Base-by-base conservation (phyloP, 2,329 filamentous ascomycete genomes). In the Drechslerella dactyloides region DNA sequence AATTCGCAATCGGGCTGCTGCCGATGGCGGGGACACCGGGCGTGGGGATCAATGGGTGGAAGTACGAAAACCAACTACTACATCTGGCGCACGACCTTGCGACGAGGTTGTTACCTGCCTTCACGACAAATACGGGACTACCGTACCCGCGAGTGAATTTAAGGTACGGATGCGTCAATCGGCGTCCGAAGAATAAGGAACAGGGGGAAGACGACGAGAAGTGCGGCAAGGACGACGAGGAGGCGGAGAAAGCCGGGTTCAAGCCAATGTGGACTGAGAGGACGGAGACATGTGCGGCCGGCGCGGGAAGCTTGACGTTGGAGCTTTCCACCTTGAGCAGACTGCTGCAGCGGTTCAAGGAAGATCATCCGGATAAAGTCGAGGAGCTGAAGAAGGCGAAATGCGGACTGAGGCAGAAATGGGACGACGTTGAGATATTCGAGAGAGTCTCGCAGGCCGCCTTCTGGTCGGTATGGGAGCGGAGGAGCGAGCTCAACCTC, bases 401-500 rank as follows among this genome's bases (percentile, higher is more conserved):
- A 5, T 13, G 24, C 6, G 33, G 57, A 11, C 48, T 69, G 40
- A 70, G 40, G 51, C 58, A 64, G 44, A 46, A 33, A 23, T 72
- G 68, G 68, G 59, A 72, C 24, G 68, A 72, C 21, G 68, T 72
- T 78, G 82, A 84, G 8, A 86, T 90, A n/a, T 99, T 96, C 76
- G 94, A 99, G 79, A 87, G 90, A 77, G 84, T 90, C 15, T 93
- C 91, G 0, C 97, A 97, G 80, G 84, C 90, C 64, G 93, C 94
- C 0, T 99, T 99, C 77, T 97, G 93, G 92, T 90, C 93, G 23
- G 91, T 99, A n/a, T 99, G 94, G 94, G 84, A 88, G 48, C 85
- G 90, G 63, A 86, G 93, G 74, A 97, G 91, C 78, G 85, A 87
- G 44, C 91, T 96, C 76, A 91, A 91, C 2, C 83, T 99, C 23